These are phyloP conservation scores for cucumber (Cucumis sativus) DNA, from an alignment of 306 rosid genomes.

Conservation along the genomic window DNA sequence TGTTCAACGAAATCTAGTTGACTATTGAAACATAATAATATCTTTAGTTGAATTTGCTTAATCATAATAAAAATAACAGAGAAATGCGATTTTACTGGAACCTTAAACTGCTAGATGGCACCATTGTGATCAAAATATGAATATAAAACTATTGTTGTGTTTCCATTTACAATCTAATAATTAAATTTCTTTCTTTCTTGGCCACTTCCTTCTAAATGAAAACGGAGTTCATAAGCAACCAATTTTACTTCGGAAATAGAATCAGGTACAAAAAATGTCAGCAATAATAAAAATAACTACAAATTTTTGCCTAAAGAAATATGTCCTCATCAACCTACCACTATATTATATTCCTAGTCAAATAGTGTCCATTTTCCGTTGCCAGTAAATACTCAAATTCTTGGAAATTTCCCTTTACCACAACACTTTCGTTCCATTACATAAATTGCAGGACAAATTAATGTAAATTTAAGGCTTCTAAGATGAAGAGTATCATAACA, in stretches of 20 bases:
- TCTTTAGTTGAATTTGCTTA: background rate
- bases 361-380: background rate
- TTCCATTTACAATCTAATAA: background rate
- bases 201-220: background rate
- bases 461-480: background rate
- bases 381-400: background rate
- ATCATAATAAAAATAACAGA: background rate
- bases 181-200: background rate
- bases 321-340: background rate
- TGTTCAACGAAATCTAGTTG: background rate
- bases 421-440: background rate
- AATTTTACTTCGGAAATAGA: background rate
- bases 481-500: background rate
- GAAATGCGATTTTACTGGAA: background rate
- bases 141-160: background rate
- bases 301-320: background rate
- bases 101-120: background rate
- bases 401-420: background rate
- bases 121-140: background rate
- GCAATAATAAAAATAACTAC: background rate
- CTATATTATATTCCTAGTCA: background rate
- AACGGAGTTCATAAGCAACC: background rate
- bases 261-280: background rate
- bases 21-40: no score
- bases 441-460: background rate